Percentiles rank a stretch among this genome's conserved stretches.
Evolutionary conservation across 768 basidiomycete species (phyloP).

Genomic region (Paxillus rubicundulus): DNA sequence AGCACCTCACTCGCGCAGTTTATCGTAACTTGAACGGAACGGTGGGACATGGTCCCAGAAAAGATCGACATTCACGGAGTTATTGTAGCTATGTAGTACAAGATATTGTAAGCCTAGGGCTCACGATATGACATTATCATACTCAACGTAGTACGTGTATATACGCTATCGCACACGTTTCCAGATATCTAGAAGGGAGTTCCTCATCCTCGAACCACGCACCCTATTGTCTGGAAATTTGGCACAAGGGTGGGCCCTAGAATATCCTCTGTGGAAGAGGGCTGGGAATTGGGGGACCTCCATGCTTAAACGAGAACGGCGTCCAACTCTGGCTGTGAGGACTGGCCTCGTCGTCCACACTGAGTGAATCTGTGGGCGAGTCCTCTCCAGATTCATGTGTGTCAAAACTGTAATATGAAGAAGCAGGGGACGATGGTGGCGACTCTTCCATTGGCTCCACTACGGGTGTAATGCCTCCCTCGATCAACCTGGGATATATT

Average conservation of each 20-base stretch:
- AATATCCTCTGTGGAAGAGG: slow-evolving; percentile 1
- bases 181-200: too few relatives aligned
- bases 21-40: too few relatives aligned
- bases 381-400: background rate
- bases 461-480: background rate
- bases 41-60: too few relatives aligned
- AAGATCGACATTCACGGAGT: too few relatives aligned
- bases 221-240: too few relatives aligned
- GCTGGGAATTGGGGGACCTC: background rate
- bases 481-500: slow-evolving; percentile 1
- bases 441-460: background rate
- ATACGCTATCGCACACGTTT: too few relatives aligned
- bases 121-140: too few relatives aligned
- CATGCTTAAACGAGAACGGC: background rate
- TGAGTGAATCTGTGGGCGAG: slow-evolving; percentile 1
- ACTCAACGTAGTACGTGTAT: too few relatives aligned
- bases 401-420: background rate
- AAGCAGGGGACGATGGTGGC: background rate
- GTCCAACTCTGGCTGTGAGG: background rate
- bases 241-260: background rate
- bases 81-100: too few relatives aligned
- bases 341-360: background rate
- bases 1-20: too few relatives aligned
- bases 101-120: too few relatives aligned
- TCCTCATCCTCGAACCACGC: too few relatives aligned